Base-by-base conservation (phyloP, 495 filamentous ascomycete genomes). In the Copromyces sp. region DNA sequence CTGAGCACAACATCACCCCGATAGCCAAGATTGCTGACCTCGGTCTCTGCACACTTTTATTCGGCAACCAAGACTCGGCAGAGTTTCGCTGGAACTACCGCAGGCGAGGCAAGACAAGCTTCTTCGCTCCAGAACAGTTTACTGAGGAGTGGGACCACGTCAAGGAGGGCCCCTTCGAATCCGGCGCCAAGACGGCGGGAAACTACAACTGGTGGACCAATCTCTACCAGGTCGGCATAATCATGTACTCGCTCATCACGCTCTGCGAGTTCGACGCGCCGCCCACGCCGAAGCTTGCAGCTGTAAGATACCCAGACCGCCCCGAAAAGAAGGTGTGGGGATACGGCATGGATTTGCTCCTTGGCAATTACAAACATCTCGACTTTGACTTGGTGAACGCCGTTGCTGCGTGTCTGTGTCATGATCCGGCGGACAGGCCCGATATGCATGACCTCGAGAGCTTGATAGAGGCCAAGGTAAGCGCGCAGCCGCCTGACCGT, bases 71-170 rank as follows among this genome's bases (percentile, higher is more conserved):
- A 9, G 6, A 0, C 1, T 40, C 17, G n/a, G 0, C 8, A 14
- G 16, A 20, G 4, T 12, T 8, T 39, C 35, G 32, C 38, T 40
- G 70, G 73, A 3, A 4, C 4, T 20, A 9, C 5, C 59, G 70
- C 42, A 32, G 4, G 17, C 68, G 20, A 24, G 71, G 73, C 32
- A 74, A 74, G 42, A 4, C 3, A 3, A 6, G n/a, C 17, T 11
- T 45, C 38, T 61, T 12, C 14, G 61, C 71, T 20, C 69, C 72
- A 32, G 72, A 75, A 29, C 74, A 75, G 69, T 68, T 69, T 40
- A 59, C 72, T 32, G 69, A 75, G 38, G 74, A 75, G 71, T 73
- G 74, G 74, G 74, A 75, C 65, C 71, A 69, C 24, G 9, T 75
- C 17, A 59, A 71, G 39, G 39, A 39, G 1, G 14, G 29, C 47